Evolutionary conservation across 805 yeast genomes (phyloP), one percentile per base, ranked within the genome.

Genomic region (Starmerella powellii): DNA sequence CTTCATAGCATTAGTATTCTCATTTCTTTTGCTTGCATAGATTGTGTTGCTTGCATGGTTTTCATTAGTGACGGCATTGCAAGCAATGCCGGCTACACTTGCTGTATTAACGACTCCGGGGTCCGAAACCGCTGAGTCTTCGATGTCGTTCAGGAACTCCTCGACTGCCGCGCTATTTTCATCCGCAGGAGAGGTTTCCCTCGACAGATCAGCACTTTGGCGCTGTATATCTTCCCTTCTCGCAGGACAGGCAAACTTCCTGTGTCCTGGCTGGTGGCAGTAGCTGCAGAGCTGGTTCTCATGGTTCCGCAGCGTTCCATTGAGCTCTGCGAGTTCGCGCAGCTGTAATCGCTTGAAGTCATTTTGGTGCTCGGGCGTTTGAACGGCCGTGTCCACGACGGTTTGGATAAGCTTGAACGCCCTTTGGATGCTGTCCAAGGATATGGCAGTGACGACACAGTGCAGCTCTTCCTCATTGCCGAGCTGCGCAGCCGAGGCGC

Each of bases 361-460:
- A 60, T 88, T 91, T 58, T 84, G 93, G 1, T 95, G 95, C 49
- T 81, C 88, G 2, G 98, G 98, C 0, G 94, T 76, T 16, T 76
- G 70, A 1, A 87, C 81, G 0, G 95, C 95, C 48, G 78, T 80
- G 41, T 81, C 75, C 13, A 93, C 76, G 40, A 91, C 75, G 43
- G 73, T 74, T 53, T 84, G 75, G 41, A 93, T 78, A 15, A 80
- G 71, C 49, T 72, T 71, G 28, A 82, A 70, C 10, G 95, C 98
- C 46, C 72, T 73, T 26, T 75, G 74, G 29, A 88, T 73, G 55
- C 80, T 80, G 30, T 76, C 87, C 47, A 76, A 85, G 13, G 78
- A 69, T 50, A 86, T 95, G 1, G 91, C 85, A 3, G 82, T 81
- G 38, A 91, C 76, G 31, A 87, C 62, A 54, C 94, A 87, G 61